phyloP scores from a whole-genome alignment of 164 flowering plant genomes.

The Aristolochia fimbriata region DNA sequence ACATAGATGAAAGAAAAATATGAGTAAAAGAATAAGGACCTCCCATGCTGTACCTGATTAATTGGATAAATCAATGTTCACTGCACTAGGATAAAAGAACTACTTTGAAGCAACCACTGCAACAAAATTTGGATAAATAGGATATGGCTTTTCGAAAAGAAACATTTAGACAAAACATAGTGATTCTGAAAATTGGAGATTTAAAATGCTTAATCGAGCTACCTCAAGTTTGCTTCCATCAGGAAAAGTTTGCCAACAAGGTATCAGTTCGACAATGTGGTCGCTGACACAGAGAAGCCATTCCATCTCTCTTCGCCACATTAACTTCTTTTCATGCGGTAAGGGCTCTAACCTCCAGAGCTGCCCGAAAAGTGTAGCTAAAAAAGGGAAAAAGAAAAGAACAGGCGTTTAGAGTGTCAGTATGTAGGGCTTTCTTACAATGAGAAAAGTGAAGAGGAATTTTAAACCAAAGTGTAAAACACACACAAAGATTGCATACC shows the following conservation, averaged over 20 bases:
- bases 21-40: neutral
- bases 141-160: too few species aligned
- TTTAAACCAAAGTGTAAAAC: too few species aligned
- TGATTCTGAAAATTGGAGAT: neutral
- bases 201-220: slow-evolving; percentile 5
- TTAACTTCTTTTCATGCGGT: slow-evolving; percentile 58
- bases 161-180: too few species aligned
- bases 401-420: neutral
- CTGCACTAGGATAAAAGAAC: too few species aligned
- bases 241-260: slow-evolving; percentile 83
- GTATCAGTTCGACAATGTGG: slow-evolving; percentile 84
- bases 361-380: slow-evolving; percentile 87
- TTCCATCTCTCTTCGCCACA: slow-evolving; percentile 97
- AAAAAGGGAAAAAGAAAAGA: slow-evolving; percentile 7
- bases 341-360: slow-evolving; percentile 93
- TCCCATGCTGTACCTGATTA: too few species aligned
- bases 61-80: too few species aligned
- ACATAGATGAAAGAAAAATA: neutral
- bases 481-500: slow-evolving; percentile 27
- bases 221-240: slow-evolving; percentile 95
- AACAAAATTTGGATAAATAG: too few species aligned
- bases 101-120: too few species aligned
- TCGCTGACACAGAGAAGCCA: slow-evolving; percentile 82
- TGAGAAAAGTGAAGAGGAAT: too few species aligned
- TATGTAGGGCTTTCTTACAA: too few species aligned